Conservation (phyloP, 2,329 filamentous ascomycete genomes). For the Hortaea werneckii region DNA sequence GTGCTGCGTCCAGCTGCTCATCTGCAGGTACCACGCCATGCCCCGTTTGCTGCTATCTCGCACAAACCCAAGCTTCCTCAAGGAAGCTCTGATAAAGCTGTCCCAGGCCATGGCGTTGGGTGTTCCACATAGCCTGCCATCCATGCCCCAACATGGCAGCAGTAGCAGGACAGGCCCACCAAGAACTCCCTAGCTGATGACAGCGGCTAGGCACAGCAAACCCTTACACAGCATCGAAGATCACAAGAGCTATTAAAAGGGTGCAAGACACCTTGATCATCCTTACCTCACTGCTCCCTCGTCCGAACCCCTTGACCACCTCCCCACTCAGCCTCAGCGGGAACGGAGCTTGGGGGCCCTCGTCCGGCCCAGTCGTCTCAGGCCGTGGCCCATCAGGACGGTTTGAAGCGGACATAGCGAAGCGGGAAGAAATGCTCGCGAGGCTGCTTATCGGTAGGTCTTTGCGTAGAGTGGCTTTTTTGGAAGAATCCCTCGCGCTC, state of each 20-base stretch:
- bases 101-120: no score
- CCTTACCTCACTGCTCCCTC: constrained; percentile 77
- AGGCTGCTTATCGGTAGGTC: background rate
- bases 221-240: background rate
- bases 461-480: background rate
- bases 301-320: constrained; percentile 86
- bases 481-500: background rate
- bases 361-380: constrained; percentile 57
- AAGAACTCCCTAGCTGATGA: no score
- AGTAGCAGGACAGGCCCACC: no score
- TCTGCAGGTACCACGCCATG: no score
- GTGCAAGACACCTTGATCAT: background rate
- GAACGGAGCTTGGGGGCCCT: constrained; percentile 66
- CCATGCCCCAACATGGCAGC: no score
- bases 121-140: no score
- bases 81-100: no score
- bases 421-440: background rate
- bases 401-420: background rate
- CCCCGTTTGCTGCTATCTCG: no score
- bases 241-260: background rate
- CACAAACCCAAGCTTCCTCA: no score
- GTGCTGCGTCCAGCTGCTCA: no score
- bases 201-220: no score
- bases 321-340: constrained; percentile 75
- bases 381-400: constrained; percentile 1